Conservation (phyloP, 169 alveolate genomes). For the Eimeria acervulina region DNA sequence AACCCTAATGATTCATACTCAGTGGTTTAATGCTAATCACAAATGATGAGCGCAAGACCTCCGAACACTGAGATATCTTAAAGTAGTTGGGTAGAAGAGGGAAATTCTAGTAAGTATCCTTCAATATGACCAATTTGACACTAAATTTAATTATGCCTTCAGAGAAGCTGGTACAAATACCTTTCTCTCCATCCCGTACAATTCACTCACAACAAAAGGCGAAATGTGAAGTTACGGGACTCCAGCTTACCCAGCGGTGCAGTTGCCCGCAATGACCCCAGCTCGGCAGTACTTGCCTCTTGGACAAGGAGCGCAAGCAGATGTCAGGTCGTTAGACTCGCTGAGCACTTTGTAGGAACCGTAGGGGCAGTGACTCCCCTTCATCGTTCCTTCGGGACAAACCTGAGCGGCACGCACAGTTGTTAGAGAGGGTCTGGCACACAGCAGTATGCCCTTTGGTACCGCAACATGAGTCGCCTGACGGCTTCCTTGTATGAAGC, state of each 20-base stretch:
- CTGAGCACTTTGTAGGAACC: conserved; percentile 13
- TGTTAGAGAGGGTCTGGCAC: not conserved
- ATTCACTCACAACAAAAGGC: not conserved
- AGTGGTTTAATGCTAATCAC: too few relatives aligned
- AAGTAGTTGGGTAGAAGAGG: too few relatives aligned
- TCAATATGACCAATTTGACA: too few relatives aligned
- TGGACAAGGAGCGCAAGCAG: conserved; percentile 63
- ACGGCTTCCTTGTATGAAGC: too few relatives aligned
- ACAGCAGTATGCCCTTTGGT: not conserved
- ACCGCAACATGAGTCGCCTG: not conserved
- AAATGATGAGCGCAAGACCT: too few relatives aligned
- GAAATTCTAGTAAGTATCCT: too few relatives aligned
- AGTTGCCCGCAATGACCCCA: conserved; percentile 45
- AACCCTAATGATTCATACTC: too few relatives aligned
- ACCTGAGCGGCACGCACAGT: conserved; percentile 3
- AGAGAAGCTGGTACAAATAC: too few relatives aligned
- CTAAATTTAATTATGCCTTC: too few relatives aligned
- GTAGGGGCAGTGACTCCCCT: conserved; percentile 52
- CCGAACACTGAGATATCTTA: too few relatives aligned
- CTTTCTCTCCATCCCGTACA: not conserved
- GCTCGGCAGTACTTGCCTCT: conserved; percentile 61
- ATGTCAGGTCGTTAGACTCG: not conserved
- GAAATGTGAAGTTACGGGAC: not conserved
- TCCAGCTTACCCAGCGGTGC: conserved; percentile 48
- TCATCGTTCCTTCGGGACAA: conserved; percentile 67